Base-by-base conservation (phyloP, 495 filamentous ascomycete species). In the Tricharina praecox region DNA sequence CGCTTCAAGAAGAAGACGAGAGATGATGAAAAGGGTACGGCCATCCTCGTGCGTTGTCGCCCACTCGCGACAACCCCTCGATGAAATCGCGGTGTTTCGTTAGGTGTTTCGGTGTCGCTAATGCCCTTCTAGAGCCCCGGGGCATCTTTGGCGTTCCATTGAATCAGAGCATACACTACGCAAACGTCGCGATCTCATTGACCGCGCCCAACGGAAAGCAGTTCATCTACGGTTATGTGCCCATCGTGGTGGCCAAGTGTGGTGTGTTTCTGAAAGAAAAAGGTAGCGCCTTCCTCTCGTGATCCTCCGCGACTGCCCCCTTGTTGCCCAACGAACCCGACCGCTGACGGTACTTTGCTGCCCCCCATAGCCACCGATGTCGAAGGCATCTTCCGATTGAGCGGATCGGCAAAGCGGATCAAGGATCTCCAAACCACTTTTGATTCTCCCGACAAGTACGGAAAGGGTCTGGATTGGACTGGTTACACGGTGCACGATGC, bases 401-500 rank as follows among this genome's bases (percentile, higher is more conserved):
- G 79, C 61, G 90, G 90, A 19, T 93, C 88, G n/a, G 85, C 90
- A 55, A 95, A 93, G 65, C 78, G 90, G 41, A 99, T 99, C 64
- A 96, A 96, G 63, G 90, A 99, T 56, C 70, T 99, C 1, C 85
- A 90, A 62, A 74, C 71, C 34, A 75, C 83, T 5, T 99, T 99
- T 61, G 79, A 99, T 59, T 92, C 90, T 0, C 92, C 90, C 25
- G 90, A 95, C 55, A 74, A 87, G 43, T 99, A 93, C 62, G 90
- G 90, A 26, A 99, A 99, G 63, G 90, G 90, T 13, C 67, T 96
- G 34, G 82, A 95, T 58, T 99, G 90, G 90, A 79, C 82, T 37
- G 90, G 90, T 13, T 99, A 94, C 65, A 99, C 92, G 0, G 90
- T 99, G 13, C 90, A 99, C 65, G 90, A 99, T 74, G 90, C 90